These are phyloP conservation scores for Solanum phureja DNA, from an alignment of 257 asterid species.

Conservation along the genomic window DNA sequence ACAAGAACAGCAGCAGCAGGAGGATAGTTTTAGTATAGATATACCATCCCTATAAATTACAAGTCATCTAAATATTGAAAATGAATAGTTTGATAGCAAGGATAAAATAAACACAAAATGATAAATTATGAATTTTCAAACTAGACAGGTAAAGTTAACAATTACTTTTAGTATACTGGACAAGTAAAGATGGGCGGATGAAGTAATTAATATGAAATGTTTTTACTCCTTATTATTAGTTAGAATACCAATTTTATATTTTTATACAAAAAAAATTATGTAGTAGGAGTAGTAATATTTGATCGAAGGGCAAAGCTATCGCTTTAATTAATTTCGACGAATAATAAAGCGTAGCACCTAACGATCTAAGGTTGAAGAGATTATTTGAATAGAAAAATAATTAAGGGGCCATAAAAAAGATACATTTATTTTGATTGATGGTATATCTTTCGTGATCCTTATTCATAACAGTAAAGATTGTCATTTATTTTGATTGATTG, in stretches of 20 bases:
- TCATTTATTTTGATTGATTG: not conserved
- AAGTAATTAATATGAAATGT: not conserved
- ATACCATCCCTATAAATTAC: not conserved
- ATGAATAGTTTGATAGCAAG: no score
- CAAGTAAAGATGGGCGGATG: not conserved
- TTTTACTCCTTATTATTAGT: not conserved
- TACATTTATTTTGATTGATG: not conserved
- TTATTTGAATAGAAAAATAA: not conserved
- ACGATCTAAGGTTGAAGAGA: not conserved
- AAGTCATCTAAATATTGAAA: not conserved
- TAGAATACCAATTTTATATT: not conserved
- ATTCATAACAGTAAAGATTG: no score
- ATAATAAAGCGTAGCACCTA: not conserved
- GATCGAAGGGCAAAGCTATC: not conserved
- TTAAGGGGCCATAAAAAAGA: not conserved
- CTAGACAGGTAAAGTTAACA: not conserved
- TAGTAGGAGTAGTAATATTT: not conserved
- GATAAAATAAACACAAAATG: not conserved
- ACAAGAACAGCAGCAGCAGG: no score
- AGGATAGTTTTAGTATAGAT: no score
- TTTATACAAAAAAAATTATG: not conserved
- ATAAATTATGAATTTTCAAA: no score
- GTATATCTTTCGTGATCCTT: no score
- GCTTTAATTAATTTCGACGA: not conserved
- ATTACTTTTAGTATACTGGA: no score